Percentiles rank a stretch among this genome's conserved stretches.
phyloP scores from a whole-genome alignment of 129 eudicot genomes.

The Chrysanthemum lavandulifolium region DNA sequence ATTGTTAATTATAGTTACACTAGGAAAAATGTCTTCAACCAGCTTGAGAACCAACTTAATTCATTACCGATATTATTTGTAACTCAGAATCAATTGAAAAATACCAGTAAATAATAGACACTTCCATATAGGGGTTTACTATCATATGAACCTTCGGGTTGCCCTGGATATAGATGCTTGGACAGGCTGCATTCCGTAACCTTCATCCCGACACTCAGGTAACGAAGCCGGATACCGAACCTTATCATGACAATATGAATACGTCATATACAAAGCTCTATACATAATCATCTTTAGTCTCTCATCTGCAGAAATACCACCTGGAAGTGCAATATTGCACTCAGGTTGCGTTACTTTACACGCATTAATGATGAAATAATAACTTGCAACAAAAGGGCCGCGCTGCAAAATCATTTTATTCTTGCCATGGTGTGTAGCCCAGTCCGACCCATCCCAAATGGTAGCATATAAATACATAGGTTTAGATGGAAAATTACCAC shows the following conservation, averaged over 20 bases:
- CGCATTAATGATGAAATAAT: slow-evolving; percentile 29
- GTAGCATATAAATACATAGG: slow-evolving; percentile 39
- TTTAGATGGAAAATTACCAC: slow-evolving; percentile 4
- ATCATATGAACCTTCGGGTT: neutral
- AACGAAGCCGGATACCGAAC: slow-evolving; percentile 28
- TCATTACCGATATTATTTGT: neutral
- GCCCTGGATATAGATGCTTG: neutral
- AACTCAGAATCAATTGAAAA: neutral
- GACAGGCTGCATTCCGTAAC: neutral
- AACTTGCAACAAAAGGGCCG: slow-evolving; percentile 36
- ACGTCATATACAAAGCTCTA: slow-evolving; percentile 39
- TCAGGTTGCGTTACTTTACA: slow-evolving; percentile 19
- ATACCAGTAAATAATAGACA: neutral
- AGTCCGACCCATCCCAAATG: slow-evolving; percentile 48
- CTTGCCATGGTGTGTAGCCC: slow-evolving; percentile 43
- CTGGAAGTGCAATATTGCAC: neutral
- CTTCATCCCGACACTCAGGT: slow-evolving; percentile 36
- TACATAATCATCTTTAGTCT: slow-evolving; percentile 25
- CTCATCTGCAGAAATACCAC: slow-evolving; percentile 7
- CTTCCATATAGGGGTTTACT: neutral
- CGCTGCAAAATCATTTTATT: slow-evolving; percentile 12
- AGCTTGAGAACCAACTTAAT: neutral
- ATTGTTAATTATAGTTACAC: neutral
- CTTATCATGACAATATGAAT: slow-evolving; percentile 42
- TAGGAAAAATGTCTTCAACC: neutral